Conservation (phyloP, 2,329 filamentous ascomycete genomes). For the Aspergillus latus region DNA sequence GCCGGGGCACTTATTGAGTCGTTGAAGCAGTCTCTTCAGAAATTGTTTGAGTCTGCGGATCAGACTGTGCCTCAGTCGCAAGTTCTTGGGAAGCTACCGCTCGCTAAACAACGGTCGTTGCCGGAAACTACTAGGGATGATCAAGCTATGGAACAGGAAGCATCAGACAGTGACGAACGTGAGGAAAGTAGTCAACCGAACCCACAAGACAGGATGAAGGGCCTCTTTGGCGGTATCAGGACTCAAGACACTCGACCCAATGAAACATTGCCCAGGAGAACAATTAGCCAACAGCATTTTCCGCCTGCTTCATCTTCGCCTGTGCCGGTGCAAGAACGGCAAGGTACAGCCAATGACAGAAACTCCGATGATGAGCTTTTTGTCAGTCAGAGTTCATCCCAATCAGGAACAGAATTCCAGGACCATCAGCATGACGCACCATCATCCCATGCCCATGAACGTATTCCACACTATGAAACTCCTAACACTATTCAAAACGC, state of each 20-base stretch:
- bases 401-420: constrained; percentile 5
- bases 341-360: background rate
- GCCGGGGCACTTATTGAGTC: constrained; percentile 79
- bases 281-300: constrained; percentile 4
- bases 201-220: constrained; percentile 24
- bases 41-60: constrained; percentile 81
- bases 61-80: constrained; percentile 80
- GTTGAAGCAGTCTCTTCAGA: constrained; percentile 71
- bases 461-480: constrained; percentile 24
- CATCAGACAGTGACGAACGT: constrained; percentile 6
- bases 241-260: constrained; percentile 21
- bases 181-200: constrained; percentile 10
- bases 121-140: constrained; percentile 18
- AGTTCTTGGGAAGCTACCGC: constrained; percentile 56
- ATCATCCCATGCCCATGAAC: background rate
- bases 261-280: constrained; percentile 7
- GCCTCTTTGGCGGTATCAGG: constrained; percentile 22
- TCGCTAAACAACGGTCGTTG: constrained; percentile 56
- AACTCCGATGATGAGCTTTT: constrained; percentile 11
- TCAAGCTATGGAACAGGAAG: constrained; percentile 11
- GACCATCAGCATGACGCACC: constrained; percentile 13
- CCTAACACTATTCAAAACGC: constrained; percentile 58
- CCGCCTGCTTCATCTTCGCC: background rate
- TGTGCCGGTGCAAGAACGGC: background rate
- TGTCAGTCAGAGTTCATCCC: constrained; percentile 4